Evolutionary conservation across 225 moss, liverwort and hornwort genomes (phyloP).

Genomic region (Takakia lepidozioides): DNA sequence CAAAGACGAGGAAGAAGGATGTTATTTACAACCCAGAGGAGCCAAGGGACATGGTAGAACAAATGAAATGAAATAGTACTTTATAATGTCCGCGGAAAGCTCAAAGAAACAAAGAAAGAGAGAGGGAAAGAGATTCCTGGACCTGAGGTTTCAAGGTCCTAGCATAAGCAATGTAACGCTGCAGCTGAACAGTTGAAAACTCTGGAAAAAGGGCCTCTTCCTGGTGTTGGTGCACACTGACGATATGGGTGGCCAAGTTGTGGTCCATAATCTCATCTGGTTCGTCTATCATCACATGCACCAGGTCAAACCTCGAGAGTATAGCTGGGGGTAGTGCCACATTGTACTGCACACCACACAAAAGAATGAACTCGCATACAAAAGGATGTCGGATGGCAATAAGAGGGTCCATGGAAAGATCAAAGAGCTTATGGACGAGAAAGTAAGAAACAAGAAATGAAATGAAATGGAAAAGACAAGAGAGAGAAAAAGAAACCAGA

Average conservation of each 20-base stretch:
- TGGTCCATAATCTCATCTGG: conserved; percentile 87
- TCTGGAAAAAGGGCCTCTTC: conserved; percentile 81
- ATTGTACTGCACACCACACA: conserved; percentile 69
- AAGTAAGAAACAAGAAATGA: neutral
- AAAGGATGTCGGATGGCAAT: too few relatives aligned
- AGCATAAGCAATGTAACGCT: conserved; percentile 97
- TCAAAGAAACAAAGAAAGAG: too few relatives aligned
- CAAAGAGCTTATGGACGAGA: too few relatives aligned
- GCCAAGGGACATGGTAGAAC: too few relatives aligned
- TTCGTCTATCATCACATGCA: conserved; percentile 97
- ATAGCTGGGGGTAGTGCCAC: conserved; percentile 98
- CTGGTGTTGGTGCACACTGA: conserved; percentile 84
- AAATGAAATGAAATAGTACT: too few relatives aligned
- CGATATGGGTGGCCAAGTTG: conserved; percentile 86
- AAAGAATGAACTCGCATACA: too few relatives aligned
- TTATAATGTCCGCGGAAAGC: too few relatives aligned
- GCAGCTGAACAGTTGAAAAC: conserved; percentile 78
- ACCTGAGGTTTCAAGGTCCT: conserved; percentile 87
- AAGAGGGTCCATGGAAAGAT: too few relatives aligned
- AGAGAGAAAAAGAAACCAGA: neutral
- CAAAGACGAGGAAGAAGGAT: too few relatives aligned
- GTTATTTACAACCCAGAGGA: too few relatives aligned
- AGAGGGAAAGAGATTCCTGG: too few relatives aligned
- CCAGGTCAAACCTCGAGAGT: conserved; percentile 95
- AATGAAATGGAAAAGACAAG: neutral